Conservation (phyloP, 2,329 filamentous ascomycete species). For the Esteya vermicola region DNA sequence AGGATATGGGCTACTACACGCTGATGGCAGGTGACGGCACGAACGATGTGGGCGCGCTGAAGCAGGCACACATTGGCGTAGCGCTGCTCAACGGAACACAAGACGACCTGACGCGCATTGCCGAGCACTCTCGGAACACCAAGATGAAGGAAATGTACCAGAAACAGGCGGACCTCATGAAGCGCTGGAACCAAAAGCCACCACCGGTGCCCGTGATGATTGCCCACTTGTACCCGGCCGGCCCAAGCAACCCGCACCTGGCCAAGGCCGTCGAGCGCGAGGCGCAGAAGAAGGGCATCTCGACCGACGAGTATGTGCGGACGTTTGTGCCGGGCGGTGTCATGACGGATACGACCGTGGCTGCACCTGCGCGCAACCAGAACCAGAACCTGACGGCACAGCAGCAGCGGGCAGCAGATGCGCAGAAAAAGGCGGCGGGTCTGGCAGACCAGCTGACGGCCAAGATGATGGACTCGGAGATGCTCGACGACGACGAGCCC, state of each 20-base stretch:
- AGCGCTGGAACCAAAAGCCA: conserved; percentile 81
- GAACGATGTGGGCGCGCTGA: conserved; percentile 93
- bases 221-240: conserved; percentile 86
- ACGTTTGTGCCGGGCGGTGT: conserved; percentile 20
- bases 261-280: conserved; percentile 83
- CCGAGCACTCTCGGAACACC: conserved; percentile 82
- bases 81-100: conserved; percentile 89
- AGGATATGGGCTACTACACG: conserved; percentile 94
- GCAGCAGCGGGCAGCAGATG: conserved; percentile 24
- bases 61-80: conserved; percentile 95
- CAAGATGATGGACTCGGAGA: conserved; percentile 77
- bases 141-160: conserved; percentile 99
- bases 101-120: conserved; percentile 81
- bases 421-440: conserved; percentile 58
- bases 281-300: conserved; percentile 61
- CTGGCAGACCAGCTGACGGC: conserved; percentile 78
- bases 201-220: conserved; percentile 90
- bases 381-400: too few species aligned
- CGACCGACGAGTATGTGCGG: conserved; percentile 41
- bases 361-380: conserved; percentile 37
- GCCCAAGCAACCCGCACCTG: conserved; percentile 84
- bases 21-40: conserved; percentile 98
- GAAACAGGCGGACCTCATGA: conserved; percentile 86
- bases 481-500: conserved; percentile 71
- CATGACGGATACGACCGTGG: conserved; percentile 53